phyloP scores from a whole-genome alignment of 2,329 filamentous ascomycete genomes.

The Stemphylium beticola region DNA sequence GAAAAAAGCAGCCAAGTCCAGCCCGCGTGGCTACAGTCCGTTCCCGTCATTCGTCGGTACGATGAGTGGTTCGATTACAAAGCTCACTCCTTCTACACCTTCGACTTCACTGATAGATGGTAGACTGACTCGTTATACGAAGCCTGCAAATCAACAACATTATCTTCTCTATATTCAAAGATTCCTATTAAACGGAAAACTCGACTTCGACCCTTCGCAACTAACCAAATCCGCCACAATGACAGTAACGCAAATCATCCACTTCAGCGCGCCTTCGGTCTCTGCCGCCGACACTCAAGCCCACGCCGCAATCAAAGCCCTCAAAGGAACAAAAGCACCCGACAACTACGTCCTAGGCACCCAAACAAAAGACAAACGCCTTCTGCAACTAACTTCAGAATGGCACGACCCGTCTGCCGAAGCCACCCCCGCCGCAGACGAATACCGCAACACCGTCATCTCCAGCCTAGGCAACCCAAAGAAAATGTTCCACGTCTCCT shows the following conservation, averaged over 20 bases:
- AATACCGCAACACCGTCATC: slow-evolving; percentile 1
- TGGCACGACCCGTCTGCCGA: slow-evolving; percentile 5
- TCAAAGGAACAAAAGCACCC: slow-evolving; percentile 8
- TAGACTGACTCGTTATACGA: too few species aligned
- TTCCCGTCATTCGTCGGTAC: too few species aligned
- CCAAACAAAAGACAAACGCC: neutral
- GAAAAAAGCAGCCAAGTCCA: too few species aligned
- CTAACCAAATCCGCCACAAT: neutral
- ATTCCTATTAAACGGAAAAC: neutral
- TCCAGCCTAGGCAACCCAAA: slow-evolving; percentile 1
- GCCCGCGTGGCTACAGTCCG: too few species aligned
- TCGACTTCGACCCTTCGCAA: neutral
- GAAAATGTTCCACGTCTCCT: neutral
- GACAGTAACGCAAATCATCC: slow-evolving; percentile 8
- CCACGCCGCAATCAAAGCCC: neutral
- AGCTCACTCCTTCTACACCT: too few species aligned
- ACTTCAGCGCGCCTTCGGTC: neutral
- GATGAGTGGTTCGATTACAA: too few species aligned
- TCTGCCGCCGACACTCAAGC: neutral
- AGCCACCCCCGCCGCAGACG: neutral
- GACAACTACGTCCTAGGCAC: slow-evolving; percentile 6
- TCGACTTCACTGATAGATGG: too few species aligned
- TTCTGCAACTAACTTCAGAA: slow-evolving; percentile 7
- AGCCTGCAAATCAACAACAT: too few species aligned
- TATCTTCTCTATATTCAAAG: neutral